Evolutionary conservation across 345 rosid genomes (phyloP), one percentile per base, ranked within the genome.

Genomic region (Noccaea bulbosa): DNA sequence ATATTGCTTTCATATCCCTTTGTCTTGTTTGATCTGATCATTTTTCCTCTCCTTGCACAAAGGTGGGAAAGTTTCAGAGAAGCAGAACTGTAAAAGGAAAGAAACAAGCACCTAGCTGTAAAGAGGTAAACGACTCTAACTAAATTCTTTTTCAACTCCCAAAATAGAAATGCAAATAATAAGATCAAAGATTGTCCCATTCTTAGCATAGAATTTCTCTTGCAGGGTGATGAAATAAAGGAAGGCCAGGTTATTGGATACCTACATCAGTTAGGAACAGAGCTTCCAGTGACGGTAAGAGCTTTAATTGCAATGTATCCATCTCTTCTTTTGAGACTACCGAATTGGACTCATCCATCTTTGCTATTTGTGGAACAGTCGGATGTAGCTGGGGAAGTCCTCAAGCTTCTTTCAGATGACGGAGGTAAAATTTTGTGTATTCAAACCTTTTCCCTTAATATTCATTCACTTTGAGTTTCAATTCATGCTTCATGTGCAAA

Each of bases 201-300:
- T 9, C 30, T 74, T 14, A 57, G 30, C 34, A 38, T 14, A 49
- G 15, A 55, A 33, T 34, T 45, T 59, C 24, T 63, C 33, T 63
- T 70, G 57, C 84, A 94, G 99, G 99, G 99, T 76, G 90, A 82
- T 80, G 43, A 69, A 48, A 83, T 94, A 54, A 88, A 82, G 72
- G 95, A 91, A 81, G 99, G 95, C 39, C 97, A 94, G 62, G 84
- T 87, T 11, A 83, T 94, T 71, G 99, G 96, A 77, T 94, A 85
- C 78, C 3, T 93, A 78, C 86, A 87, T 79, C 96, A 87, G 75
- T 78, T 89, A 74, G 93, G 93, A 34, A 84, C 78, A 56, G 88
- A 89, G 64, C 85, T 87, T 72, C 95, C 96, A 22, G 90, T 94
- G 54, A 91, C 73, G 94, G 99, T 94, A 79, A 78, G 67, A 82